Conservation (phyloP, 2,329 filamentous ascomycete species). For the Parastagonospora avenae region DNA sequence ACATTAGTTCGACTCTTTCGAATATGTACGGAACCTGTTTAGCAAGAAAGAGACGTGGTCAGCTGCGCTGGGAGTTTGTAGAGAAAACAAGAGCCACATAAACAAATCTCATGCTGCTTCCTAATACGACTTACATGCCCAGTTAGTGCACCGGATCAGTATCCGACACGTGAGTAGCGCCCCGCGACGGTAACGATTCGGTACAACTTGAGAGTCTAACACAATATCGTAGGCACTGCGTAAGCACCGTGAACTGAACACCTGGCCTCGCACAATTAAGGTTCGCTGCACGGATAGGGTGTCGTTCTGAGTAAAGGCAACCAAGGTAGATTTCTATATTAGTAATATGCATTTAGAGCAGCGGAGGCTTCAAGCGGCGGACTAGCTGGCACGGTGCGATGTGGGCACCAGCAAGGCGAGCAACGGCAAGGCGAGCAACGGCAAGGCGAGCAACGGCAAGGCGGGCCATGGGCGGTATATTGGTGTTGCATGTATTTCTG, state of each 20-base stretch:
- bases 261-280: slow-evolving; percentile 28
- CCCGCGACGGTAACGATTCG: too few species aligned
- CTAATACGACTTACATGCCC: too few species aligned
- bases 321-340: slow-evolving; percentile 24
- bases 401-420: background rate
- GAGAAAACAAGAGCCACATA: too few species aligned
- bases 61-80: too few species aligned
- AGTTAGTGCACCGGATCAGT: too few species aligned
- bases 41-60: too few species aligned
- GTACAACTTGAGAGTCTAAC: too few species aligned
- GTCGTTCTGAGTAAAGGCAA: slow-evolving; percentile 5
- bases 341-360: slow-evolving; percentile 22
- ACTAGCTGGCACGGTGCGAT: slow-evolving; percentile 16
- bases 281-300: background rate
- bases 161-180: too few species aligned
- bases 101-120: too few species aligned
- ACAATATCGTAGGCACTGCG: background rate
- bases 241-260: slow-evolving; percentile 21
- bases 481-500: background rate
- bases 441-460: background rate
- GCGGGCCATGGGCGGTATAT: background rate
- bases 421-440: background rate
- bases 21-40: too few species aligned
- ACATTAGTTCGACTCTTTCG: too few species aligned
- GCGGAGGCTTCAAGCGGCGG: slow-evolving; percentile 12